phyloP scores from a whole-genome alignment of 805 yeast genomes.

The Yamadazyma ubonensis region DNA sequence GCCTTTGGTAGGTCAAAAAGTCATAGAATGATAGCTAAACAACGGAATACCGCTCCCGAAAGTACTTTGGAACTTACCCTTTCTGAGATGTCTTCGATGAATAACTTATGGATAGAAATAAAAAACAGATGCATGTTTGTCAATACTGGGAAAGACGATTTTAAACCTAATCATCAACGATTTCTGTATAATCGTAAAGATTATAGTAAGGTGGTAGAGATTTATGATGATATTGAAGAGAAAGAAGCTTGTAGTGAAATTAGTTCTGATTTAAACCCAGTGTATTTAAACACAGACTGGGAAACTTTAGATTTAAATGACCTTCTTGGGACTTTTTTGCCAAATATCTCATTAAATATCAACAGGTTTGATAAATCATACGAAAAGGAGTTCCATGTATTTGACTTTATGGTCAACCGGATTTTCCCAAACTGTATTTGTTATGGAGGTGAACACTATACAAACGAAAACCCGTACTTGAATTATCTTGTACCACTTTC shows the following conservation, averaged over 20 bases:
- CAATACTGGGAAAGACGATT: conserved; percentile 20
- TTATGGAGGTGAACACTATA: conserved; percentile 18
- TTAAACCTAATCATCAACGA: conserved; percentile 5
- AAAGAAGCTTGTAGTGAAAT: too few species aligned
- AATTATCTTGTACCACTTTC: conserved; percentile 39
- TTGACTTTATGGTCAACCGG: conserved; percentile 30
- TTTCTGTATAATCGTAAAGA: background rate
- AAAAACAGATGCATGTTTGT: conserved; percentile 17
- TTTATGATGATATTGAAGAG: conserved; percentile 1
- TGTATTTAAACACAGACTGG: too few species aligned
- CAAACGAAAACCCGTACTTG: conserved; percentile 34
- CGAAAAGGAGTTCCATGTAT: conserved; percentile 20
- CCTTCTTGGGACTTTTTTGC: background rate
- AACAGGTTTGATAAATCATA: conserved; percentile 2
- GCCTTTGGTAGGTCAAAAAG: conserved; percentile 36
- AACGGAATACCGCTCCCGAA: conserved; percentile 4
- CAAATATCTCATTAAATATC: conserved; percentile 4
- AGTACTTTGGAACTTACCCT: conserved; percentile 12
- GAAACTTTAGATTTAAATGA: too few species aligned
- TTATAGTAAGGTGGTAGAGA: conserved; percentile 3
- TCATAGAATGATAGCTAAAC: conserved; percentile 11
- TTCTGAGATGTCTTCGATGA: conserved; percentile 10
- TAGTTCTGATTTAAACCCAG: too few species aligned
- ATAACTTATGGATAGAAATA: conserved; percentile 12
- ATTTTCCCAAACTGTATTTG: conserved; percentile 43